Evolutionary conservation across 2,329 filamentous ascomycete species (phyloP), one percentile per base, ranked within the genome.

Genomic region (Aulographum hederae): DNA sequence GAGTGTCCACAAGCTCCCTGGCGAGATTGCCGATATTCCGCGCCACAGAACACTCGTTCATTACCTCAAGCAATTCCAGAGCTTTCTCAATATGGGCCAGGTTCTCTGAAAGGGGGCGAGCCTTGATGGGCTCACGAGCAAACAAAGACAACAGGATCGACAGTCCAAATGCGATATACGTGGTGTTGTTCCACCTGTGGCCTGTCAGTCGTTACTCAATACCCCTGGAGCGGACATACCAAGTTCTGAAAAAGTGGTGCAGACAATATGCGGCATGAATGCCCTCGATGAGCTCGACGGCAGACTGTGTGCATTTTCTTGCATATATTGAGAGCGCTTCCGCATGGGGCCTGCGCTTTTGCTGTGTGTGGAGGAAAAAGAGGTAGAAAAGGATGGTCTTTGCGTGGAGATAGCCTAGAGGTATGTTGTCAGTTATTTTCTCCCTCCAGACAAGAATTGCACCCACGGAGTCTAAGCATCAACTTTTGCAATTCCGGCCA

Each of bases 111-210:
- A n/a, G n/a, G n/a, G n/a, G n/a, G n/a, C n/a, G n/a, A n/a, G n/a
- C n/a, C n/a, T n/a, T n/a, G n/a, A n/a, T n/a, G n/a, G n/a, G n/a
- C n/a, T n/a, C n/a, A n/a, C n/a, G n/a, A n/a, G n/a, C n/a, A 10
- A 28, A 18, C n/a, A 29, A 30, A n/a, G 19, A 27, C 13, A 54
- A 46, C 16, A 57, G 45, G 2, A 53, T 52, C 3, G 47, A 48
- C 17, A 48, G 50, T 20, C 53, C 54, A 32, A 55, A 55, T 40
- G 54, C 51, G 4, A 56, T 46, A 29, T 57, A 58, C 1, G 53
- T 57, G 25, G 51, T 48, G 35, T 58, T 58, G 32, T 58, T 57
- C 48, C 52, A 56, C n/a, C n/a, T n/a, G n/a, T n/a, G n/a, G n/a
- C n/a, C n/a, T n/a, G n/a, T n/a, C n/a, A n/a, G n/a, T n/a, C n/a